Evolutionary conservation across 495 filamentous ascomycete genomes (phyloP).

Genomic region (Haplographium delicatum): DNA sequence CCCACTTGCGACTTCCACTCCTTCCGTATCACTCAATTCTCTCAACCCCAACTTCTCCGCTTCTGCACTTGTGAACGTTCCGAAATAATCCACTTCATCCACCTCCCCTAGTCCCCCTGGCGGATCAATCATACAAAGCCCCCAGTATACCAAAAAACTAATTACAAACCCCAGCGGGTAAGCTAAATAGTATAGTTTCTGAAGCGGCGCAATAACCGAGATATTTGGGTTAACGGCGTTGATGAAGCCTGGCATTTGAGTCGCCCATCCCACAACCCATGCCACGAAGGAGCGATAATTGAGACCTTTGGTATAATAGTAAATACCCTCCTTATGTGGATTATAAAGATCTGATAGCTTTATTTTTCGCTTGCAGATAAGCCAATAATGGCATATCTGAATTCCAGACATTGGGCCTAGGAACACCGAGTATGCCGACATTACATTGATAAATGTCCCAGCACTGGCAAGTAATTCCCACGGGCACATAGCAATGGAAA

Average conservation of each 20-base stretch:
- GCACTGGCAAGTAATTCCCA: slow-evolving; percentile 45
- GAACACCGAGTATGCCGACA: slow-evolving; percentile 46
- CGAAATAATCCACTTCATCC: slow-evolving; percentile 29
- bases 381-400: slow-evolving; percentile 30
- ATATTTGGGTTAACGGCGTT: slow-evolving; percentile 21
- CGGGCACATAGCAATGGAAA: slow-evolving; percentile 39
- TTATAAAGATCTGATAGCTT: slow-evolving; percentile 34
- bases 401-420: slow-evolving; percentile 28
- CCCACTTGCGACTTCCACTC: too few species aligned
- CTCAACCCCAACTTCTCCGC: slow-evolving; percentile 15
- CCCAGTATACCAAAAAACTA: slow-evolving; percentile 9
- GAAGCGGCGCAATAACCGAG: background rate
- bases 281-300: slow-evolving; percentile 40
- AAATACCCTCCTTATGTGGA: slow-evolving; percentile 25
- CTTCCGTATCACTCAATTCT: background rate
- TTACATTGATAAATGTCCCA: slow-evolving; percentile 41
- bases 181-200: slow-evolving; percentile 1
- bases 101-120: slow-evolving; percentile 20
- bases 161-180: background rate
- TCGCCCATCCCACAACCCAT: slow-evolving; percentile 30
- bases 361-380: slow-evolving; percentile 30
- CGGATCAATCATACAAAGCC: slow-evolving; percentile 18
- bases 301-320: slow-evolving; percentile 32
- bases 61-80: slow-evolving; percentile 27
- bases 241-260: slow-evolving; percentile 21